Percentiles rank a stretch among this genome's conserved stretches.
Evolutionary conservation across 1,139 yeast genomes (phyloP).

Genomic region (Yamadazyma spencermartinsiae): DNA sequence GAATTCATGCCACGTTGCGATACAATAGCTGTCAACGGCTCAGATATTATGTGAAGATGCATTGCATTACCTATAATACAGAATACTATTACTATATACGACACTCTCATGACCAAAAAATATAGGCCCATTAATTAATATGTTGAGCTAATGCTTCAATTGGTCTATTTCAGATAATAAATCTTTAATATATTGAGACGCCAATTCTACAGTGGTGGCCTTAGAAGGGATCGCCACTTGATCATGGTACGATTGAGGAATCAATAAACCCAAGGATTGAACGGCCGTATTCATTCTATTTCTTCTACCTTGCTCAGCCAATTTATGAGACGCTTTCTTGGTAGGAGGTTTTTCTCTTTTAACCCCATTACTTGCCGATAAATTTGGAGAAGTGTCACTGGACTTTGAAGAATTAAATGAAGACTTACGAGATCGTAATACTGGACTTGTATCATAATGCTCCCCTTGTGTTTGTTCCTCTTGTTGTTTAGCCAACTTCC

Average conservation of each 20-base stretch:
- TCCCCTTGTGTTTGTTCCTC: neutral
- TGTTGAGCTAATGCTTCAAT: conserved; percentile 9
- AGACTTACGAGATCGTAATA: conserved; percentile 16
- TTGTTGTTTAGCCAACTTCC: conserved; percentile 43
- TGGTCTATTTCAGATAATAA: conserved; percentile 47
- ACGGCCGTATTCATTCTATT: conserved; percentile 89
- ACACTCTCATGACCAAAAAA: too few species aligned
- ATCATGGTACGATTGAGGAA: conserved; percentile 64
- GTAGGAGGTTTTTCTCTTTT: conserved; percentile 33
- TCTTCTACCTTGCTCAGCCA: conserved; percentile 95
- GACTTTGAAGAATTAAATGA: conserved; percentile 18
- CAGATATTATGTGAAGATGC: too few species aligned
- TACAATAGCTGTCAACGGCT: too few species aligned
- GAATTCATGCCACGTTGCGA: too few species aligned
- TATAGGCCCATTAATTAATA: too few species aligned
- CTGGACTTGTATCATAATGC: conserved; percentile 10
- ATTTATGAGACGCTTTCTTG: conserved; percentile 80
- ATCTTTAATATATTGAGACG: conserved; percentile 64
- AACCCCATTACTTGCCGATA: conserved; percentile 11
- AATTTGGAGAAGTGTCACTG: conserved; percentile 21
- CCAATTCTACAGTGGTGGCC: conserved; percentile 93
- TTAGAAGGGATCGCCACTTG: conserved; percentile 71
- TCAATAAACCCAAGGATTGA: conserved; percentile 64
- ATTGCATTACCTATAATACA: too few species aligned
- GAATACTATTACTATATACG: too few species aligned